Conservation (phyloP, 2,329 filamentous ascomycete species). For the Trichoderma arundinaceum region DNA sequence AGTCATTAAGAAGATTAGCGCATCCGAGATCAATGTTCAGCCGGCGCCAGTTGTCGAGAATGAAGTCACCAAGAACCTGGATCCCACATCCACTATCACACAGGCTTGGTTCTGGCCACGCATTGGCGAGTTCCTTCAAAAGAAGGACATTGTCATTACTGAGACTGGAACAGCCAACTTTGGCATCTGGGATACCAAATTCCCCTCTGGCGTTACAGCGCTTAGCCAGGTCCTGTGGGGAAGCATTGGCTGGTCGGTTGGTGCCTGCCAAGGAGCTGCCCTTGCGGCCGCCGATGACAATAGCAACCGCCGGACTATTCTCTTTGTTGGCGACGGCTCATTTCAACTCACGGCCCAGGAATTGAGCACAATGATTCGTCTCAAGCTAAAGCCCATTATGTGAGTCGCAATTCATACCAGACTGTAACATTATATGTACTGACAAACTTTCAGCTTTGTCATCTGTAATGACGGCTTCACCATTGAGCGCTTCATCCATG, state of each 20-base stretch:
- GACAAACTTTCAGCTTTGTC: conserved; percentile 63
- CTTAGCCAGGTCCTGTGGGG: conserved; percentile 81
- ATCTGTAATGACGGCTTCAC: conserved; percentile 90
- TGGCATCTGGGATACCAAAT: conserved; percentile 83
- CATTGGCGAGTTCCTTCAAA: conserved; percentile 72
- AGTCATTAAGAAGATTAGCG: conserved; percentile 64
- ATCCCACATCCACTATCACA: conserved; percentile 58
- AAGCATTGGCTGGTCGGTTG: conserved; percentile 66
- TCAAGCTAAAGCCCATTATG: conserved; percentile 77
- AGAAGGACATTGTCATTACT: conserved; percentile 79
- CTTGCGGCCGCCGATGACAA: conserved; percentile 72
- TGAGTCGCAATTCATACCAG: conserved; percentile 48
- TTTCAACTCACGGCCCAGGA: conserved; percentile 87
- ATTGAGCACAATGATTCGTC: conserved; percentile 80
- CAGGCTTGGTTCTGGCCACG: conserved; percentile 80
- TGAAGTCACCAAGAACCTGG: conserved; percentile 50
- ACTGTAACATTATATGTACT: neutral
- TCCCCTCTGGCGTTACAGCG: conserved; percentile 77
- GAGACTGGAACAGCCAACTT: conserved; percentile 90
- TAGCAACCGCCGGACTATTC: conserved; percentile 68
- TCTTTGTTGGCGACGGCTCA: conserved; percentile 89
- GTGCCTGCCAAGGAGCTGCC: conserved; percentile 68
- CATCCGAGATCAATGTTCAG: conserved; percentile 62
- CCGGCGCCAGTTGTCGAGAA: conserved; percentile 61
- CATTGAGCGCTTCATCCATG: conserved; percentile 88